Evolutionary conservation across 345 rosid species (phyloP), one percentile per base, ranked within the genome.

Genomic region (Geranium rotundifolium): DNA sequence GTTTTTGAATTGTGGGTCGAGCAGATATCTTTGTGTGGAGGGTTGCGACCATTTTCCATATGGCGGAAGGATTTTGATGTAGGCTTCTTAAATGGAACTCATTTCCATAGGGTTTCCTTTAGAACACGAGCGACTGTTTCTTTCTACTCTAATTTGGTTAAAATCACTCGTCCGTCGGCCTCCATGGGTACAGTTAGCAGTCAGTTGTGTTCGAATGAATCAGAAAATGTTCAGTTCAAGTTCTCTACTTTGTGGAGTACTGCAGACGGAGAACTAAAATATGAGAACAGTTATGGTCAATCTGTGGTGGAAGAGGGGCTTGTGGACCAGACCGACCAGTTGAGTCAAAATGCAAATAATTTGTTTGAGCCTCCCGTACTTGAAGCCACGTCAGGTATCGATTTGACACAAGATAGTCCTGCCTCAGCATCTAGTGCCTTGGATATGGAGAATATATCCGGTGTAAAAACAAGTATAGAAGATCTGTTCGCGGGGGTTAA

Each of bases 1-100:
- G 34, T 62, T 56, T 66, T 67, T 7, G 41, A 72, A 54, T 16
- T 20, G 55, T 59, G 63, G 29, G 57, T 62, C 29, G 63, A 66
- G 82, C 88, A 91, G 96, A 67, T 76, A 61, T 70, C 81, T 15
- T 74, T 76, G 54, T 74, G 74, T 66, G 84, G 84, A 62, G 83
- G 80, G 60, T 54, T 74, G 65, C 84, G 70, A 67, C 60, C 74
- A 29, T 77, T 70, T 56, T 65, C 78, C 58, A 65, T 78, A 52
- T 69, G 71, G 3, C 59, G 65, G 67, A 85, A 77, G 77, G 92
- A 77, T 65, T 62, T 73, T 17, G 78, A 75, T 49, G 65, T 57
- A 18, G 79, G 79, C 50, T 64, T 71, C 39, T 70, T 69, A 60
- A 78, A 67, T 41, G 82, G 82, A 74, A 73, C 56, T 46, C 70